phyloP scores from a whole-genome alignment of 192 early-diverging fungal genomes.

The Backusella liffmaniae region DNA sequence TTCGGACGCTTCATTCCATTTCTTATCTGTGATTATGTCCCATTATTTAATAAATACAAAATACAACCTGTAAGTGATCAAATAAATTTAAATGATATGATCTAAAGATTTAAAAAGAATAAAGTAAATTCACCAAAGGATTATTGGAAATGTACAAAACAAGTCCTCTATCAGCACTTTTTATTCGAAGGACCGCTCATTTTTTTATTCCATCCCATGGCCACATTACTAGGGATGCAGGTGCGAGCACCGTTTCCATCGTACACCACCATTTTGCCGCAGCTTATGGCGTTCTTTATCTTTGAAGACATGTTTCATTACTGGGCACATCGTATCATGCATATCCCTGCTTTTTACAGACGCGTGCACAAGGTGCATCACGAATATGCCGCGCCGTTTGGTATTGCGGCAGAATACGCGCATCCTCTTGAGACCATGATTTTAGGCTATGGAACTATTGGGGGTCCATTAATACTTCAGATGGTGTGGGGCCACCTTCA shows the following conservation, averaged over 20 bases:
- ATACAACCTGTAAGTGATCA: slow-evolving; percentile 63
- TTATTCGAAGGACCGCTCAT: slow-evolving; percentile 86
- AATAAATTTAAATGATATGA: no score
- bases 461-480: slow-evolving; percentile 60
- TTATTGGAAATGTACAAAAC: slow-evolving; percentile 66
- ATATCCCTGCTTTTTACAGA: slow-evolving; percentile 86
- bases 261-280: slow-evolving; percentile 51
- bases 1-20: slow-evolving; percentile 89
- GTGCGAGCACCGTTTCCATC: slow-evolving; percentile 83
- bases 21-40: slow-evolving; percentile 80
- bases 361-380: slow-evolving; percentile 95
- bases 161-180: slow-evolving; percentile 78
- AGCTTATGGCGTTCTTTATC: slow-evolving; percentile 76
- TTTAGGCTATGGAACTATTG: slow-evolving; percentile 83
- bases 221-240: slow-evolving; percentile 80
- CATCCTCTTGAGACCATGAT: slow-evolving; percentile 85
- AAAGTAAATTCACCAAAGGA: slow-evolving; percentile 61
- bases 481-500: slow-evolving; percentile 67
- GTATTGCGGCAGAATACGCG: slow-evolving; percentile 85
- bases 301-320: slow-evolving; percentile 91
- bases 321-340: slow-evolving; percentile 85
- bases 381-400: slow-evolving; percentile 88
- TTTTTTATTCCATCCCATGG: slow-evolving; percentile 83
- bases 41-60: slow-evolving; percentile 84
- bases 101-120: slow-evolving; percentile 29